phyloP scores from a whole-genome alignment of 108 stramenopile species.

The Halocafeteria seosinensis region DNA sequence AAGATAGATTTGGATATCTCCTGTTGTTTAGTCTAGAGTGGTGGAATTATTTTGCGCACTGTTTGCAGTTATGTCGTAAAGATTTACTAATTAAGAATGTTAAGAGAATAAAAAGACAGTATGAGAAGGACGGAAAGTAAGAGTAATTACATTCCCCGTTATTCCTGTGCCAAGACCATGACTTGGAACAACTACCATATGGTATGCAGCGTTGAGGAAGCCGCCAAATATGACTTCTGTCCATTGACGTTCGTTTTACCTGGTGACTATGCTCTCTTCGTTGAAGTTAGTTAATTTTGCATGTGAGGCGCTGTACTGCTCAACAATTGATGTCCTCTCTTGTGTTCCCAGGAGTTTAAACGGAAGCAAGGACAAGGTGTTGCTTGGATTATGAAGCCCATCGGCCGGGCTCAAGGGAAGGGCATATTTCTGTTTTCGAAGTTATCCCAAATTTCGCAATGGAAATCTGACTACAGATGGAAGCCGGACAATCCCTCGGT shows the following conservation, averaged over 20 bases:
- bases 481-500: slow-evolving; percentile 23
- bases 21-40: too few species aligned
- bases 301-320: background rate
- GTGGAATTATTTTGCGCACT: too few species aligned
- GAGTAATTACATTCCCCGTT: background rate
- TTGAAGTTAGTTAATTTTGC: background rate
- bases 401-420: slow-evolving; percentile 41
- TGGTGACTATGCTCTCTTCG: slow-evolving; percentile 37
- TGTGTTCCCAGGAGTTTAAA: slow-evolving; percentile 43
- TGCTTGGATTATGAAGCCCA: slow-evolving; percentile 54
- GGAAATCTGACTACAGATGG: slow-evolving; percentile 36
- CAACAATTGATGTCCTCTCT: too few species aligned
- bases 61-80: slow-evolving; percentile 33
- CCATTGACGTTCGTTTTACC: slow-evolving; percentile 39
- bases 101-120: slow-evolving; percentile 22
- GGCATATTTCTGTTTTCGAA: slow-evolving; percentile 44
- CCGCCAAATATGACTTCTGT: slow-evolving; percentile 24
- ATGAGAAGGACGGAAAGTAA: slow-evolving; percentile 15
- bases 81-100: slow-evolving; percentile 40
- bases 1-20: too few species aligned
- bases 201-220: slow-evolving; percentile 9
- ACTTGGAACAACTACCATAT: background rate
- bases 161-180: background rate
- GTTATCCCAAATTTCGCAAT: slow-evolving; percentile 35
- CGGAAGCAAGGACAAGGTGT: slow-evolving; percentile 2